Base-by-base conservation (phyloP, 2,329 filamentous ascomycete genomes). In the Ophiostoma sp. region DNA sequence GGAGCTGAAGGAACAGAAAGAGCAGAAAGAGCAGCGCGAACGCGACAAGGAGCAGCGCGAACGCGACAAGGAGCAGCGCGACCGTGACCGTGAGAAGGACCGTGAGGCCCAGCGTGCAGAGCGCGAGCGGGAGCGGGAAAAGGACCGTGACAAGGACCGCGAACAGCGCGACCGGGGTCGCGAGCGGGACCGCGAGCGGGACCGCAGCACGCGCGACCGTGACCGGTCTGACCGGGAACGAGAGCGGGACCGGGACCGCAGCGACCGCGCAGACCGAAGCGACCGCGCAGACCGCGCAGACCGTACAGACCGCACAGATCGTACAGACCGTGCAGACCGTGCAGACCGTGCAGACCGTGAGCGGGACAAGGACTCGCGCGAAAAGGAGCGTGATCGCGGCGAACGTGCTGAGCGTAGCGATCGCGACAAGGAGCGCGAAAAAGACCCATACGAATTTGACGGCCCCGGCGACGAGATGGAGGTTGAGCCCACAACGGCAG, bases 401-500 rank as follows among this genome's bases (percentile, higher is more conserved):
- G 72, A 75, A 1, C 66, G 63, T 11, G 44, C 52, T 38, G 47
- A 66, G 5, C 58, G 58, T 6, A 36, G 38, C 58, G 38, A 44
- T 12, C 66, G 65, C 18, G 70, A 73, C 55, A 69, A 69, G 58
- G 72, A 44, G n/a, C 66, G 65, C 18, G 70, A 73, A 62, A 69
- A 69, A 49, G 72, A 73, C 44, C 71, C 71, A 0, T 82, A 82
- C 73, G 80, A 81, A 52, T 81, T 81, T 70, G 79, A 81, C 64
- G 78, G 76, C 4, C 76, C 75, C 2, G 78, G 76, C 45, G 80
- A 82, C 69, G 81, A 80, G 5, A 77, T 79, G 2, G 77, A 78
- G 3, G 78, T 78, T 6, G 77, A 79, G 2, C 79, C 78, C 5
- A 80, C 79, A 4, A 78, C 78, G 8, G 74, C 74, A 41, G 74